Conservation (phyloP, 1,284 basidiomycete genomes). For the Ustilago shanxiensis region DNA sequence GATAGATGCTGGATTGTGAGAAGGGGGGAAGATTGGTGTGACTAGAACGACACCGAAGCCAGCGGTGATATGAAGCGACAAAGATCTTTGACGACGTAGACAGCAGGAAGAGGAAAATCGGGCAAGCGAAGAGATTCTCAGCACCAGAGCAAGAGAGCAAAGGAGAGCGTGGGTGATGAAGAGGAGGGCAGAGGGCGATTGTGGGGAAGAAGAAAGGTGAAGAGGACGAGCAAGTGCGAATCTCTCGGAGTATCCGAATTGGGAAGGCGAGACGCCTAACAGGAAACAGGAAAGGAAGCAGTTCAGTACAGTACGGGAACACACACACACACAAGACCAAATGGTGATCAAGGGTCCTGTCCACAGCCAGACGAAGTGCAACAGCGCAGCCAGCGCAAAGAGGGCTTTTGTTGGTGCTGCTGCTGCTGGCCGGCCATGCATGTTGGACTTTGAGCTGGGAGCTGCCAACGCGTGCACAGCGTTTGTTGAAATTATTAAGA, state of each 20-base stretch:
- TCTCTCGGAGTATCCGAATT: neutral
- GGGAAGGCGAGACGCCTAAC: neutral
- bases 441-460: conserved; percentile 1
- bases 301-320: neutral
- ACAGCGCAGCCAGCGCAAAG: neutral
- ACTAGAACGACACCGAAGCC: conserved; percentile 11
- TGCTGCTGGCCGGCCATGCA: conserved; percentile 1
- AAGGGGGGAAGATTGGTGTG: neutral
- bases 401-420: too few species aligned
- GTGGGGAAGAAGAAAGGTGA: neutral
- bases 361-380: neutral
- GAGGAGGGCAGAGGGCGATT: neutral
- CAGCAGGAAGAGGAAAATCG: neutral
- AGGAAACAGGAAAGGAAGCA: neutral
- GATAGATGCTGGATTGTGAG: neutral
- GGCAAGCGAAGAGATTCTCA: too few species aligned
- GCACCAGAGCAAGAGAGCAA: too few species aligned
- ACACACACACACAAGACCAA: neutral
- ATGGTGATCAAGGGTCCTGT: conserved; percentile 2
- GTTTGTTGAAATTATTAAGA: neutral
- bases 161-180: too few species aligned
- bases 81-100: neutral
- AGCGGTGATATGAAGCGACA: conserved; percentile 7
- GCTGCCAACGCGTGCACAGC: neutral
- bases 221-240: neutral